These are phyloP conservation scores for Ceratocystis huliohia DNA, from an alignment of 2,329 filamentous ascomycete genomes.

Conservation along the genomic window DNA sequence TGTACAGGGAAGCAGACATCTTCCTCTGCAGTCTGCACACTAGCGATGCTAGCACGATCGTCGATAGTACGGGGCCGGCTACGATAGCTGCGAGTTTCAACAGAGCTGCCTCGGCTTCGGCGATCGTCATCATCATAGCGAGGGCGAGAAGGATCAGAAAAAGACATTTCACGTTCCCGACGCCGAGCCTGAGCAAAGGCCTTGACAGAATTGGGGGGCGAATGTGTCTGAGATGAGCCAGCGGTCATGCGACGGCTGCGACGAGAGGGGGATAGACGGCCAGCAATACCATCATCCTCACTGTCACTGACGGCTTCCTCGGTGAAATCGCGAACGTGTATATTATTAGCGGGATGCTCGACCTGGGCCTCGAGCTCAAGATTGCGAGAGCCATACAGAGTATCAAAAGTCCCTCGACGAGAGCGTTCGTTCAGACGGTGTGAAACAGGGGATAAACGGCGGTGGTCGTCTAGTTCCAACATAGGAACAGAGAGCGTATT, in stretches of 20 bases:
- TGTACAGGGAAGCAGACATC: slow-evolving; percentile 82
- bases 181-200: slow-evolving; percentile 87
- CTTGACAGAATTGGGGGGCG: slow-evolving; percentile 93
- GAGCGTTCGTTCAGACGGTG: slow-evolving; percentile 44
- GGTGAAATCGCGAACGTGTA: slow-evolving; percentile 66
- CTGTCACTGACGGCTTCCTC: slow-evolving; percentile 68
- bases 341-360: slow-evolving; percentile 28
- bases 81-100: slow-evolving; percentile 14
- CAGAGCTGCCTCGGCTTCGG: slow-evolving; percentile 14
- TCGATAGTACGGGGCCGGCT: slow-evolving; percentile 46
- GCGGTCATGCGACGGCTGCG: slow-evolving; percentile 45
- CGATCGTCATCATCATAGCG: slow-evolving; percentile 32
- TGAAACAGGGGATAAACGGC: slow-evolving; percentile 49
- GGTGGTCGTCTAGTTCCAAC: slow-evolving; percentile 78
- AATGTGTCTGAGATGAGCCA: slow-evolving; percentile 53
- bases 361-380: slow-evolving; percentile 16
- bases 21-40: slow-evolving; percentile 63
- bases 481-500: slow-evolving; percentile 60
- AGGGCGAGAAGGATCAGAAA: slow-evolving; percentile 37
- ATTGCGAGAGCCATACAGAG: slow-evolving; percentile 45
- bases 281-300: slow-evolving; percentile 52
- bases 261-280: slow-evolving; percentile 32
- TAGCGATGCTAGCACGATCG: slow-evolving; percentile 48
- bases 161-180: slow-evolving; percentile 59
- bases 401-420: slow-evolving; percentile 63